Base-by-base conservation (phyloP, 805 yeast genomes). In the Wickerhamomyces queroliae region DNA sequence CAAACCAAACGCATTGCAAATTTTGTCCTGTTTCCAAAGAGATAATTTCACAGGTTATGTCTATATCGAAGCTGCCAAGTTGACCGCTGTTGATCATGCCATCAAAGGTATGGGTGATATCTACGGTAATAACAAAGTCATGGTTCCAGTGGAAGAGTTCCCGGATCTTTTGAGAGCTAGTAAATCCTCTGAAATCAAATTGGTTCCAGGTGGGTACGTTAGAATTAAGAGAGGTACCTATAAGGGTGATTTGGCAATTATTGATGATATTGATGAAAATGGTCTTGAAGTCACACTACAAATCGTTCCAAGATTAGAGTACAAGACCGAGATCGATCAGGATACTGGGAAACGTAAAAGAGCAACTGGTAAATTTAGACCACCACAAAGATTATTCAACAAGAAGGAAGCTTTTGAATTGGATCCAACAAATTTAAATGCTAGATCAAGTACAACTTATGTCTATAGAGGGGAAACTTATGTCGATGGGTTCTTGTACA, bases 241-340 rank as follows among this genome's bases (percentile, higher is more conserved):
- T 61, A 85, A 85, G 54, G 91, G 91, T 37, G 99, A 93, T 61
- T 70, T 93, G 48, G 99, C 96, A 18, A 76, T 88, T 35, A 95
- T 93, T 37, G 96, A 89, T 52, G 89, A 90, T 57, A 73, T 93
- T 46, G 84, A 95, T 44, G 98, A 93, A 55, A 91, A 87, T 57
- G 98, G 96, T 38, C 73, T 93, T 50, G 98, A 91, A 59, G 98
- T 88, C n/a, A 76, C 95, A 53, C 78, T 95, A 51, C 87, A 87
- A 56, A 69, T 93, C 47, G 95, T 93, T 25, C 99, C 99, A 27
- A 78, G 99, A 54, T 64, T 93, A 43, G 97, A 91, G 59, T 91
- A 93, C 61, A 96, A 95, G 42, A 71, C 66, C 32, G 69, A 65
- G 25, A 74, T 73, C 43, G 86, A 78, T 45, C 82, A 79, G 7